These are phyloP conservation scores for Phialophora expanda DNA, from an alignment of 2,329 filamentous ascomycete genomes.

Conservation along the genomic window DNA sequence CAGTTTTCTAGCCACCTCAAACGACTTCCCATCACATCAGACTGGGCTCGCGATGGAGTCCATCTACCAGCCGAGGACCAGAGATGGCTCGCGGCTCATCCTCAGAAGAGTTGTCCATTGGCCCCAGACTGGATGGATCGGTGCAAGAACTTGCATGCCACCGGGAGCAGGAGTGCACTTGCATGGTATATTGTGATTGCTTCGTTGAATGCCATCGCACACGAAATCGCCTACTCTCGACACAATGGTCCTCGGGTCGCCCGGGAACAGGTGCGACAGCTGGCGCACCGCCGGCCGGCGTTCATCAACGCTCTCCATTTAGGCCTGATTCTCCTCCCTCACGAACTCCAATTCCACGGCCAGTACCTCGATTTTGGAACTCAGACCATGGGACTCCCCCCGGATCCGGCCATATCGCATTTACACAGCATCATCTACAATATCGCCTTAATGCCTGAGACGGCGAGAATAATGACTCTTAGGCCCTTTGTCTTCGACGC, in stretches of 20 bases:
- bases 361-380: slow-evolving; percentile 41
- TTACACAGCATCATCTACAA: slow-evolving; percentile 14
- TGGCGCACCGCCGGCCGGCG: slow-evolving; percentile 20
- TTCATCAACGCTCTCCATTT: slow-evolving; percentile 45
- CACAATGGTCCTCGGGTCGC: slow-evolving; percentile 26
- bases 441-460: slow-evolving; percentile 9
- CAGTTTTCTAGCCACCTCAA: slow-evolving; percentile 49
- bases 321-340: slow-evolving; percentile 42
- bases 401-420: not conserved
- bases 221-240: slow-evolving; percentile 42
- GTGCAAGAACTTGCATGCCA: slow-evolving; percentile 44
- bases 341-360: slow-evolving; percentile 41
- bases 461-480: slow-evolving; percentile 14
- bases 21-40: slow-evolving; percentile 45
- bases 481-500: slow-evolving; percentile 22
- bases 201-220: slow-evolving; percentile 47
- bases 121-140: slow-evolving; percentile 43
- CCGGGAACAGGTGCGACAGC: slow-evolving; percentile 1
- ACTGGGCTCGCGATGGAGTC: slow-evolving; percentile 45
- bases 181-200: slow-evolving; percentile 50
- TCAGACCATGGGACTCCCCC: not conserved
- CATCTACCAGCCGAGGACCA: slow-evolving; percentile 46
- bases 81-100: slow-evolving; percentile 43
- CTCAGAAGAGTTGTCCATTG: slow-evolving; percentile 41
- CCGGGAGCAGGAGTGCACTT: slow-evolving; percentile 44